A percentile compares a stretch with the other conserved stretches of the same genome.
These are phyloP conservation scores for Dactylellina parvicollis DNA, from an alignment of 2,329 filamentous ascomycete genomes.

Conservation along the genomic window DNA sequence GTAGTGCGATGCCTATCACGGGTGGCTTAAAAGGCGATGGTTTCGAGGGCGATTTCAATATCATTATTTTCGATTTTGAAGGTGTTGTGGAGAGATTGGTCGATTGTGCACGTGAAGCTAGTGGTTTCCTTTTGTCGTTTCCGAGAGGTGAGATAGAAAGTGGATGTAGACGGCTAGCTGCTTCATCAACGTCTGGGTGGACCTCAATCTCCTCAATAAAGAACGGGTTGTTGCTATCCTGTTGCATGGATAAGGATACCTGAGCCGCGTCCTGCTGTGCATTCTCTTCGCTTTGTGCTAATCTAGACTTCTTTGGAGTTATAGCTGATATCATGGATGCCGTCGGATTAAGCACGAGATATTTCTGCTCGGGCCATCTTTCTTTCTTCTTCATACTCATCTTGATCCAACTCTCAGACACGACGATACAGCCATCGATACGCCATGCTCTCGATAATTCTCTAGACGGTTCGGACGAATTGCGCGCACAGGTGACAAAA, in stretches of 20 bases:
- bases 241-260: conserved; percentile 10
- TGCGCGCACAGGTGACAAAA: conserved; percentile 28
- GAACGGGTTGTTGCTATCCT: conserved; percentile 41
- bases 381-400: conserved; percentile 43
- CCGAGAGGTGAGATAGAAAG: conserved; percentile 28
- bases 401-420: conserved; percentile 41
- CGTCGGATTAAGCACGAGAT: conserved; percentile 15
- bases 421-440: conserved; percentile 13
- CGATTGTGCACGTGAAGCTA: conserved; percentile 8
- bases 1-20: not conserved
- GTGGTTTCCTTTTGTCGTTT: not conserved
- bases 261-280: not conserved
- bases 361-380: conserved; percentile 35
- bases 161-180: conserved; percentile 8
- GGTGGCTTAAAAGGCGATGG: conserved; percentile 27
- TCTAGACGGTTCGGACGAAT: conserved; percentile 11
- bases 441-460: conserved; percentile 39
- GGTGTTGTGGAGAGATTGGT: conserved; percentile 24
- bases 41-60: conserved; percentile 35
- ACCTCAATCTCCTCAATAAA: conserved; percentile 44
- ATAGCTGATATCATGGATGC: not conserved
- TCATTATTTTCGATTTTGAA: conserved; percentile 49
- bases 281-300: conserved; percentile 10
- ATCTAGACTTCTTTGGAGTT: conserved; percentile 4
- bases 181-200: conserved; percentile 38